phyloP scores from a whole-genome alignment of 1,284 basidiomycete species.

The Austropuccinia psidii region DNA sequence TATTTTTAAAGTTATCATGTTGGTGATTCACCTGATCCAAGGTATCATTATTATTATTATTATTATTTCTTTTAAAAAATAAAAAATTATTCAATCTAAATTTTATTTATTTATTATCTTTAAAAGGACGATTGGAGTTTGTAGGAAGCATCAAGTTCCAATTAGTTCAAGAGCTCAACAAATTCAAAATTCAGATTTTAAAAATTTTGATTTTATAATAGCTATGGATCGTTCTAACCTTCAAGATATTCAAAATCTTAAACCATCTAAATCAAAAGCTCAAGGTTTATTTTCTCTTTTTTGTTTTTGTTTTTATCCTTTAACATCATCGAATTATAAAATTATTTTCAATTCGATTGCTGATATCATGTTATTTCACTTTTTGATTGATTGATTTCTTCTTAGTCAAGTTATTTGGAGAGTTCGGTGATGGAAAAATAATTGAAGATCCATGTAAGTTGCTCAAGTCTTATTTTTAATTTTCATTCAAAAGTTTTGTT shows the following conservation, averaged over 20 bases:
- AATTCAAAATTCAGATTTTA: neutral
- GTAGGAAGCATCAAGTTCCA: neutral
- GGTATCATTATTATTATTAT: neutral
- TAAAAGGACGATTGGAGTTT: neutral
- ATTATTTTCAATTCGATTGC: too few species aligned
- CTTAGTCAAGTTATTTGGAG: slow-evolving; percentile 14
- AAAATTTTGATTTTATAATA: neutral
- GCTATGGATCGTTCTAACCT: slow-evolving; percentile 12
- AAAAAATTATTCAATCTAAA: neutral
- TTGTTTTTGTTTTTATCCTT: neutral
- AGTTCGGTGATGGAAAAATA: neutral
- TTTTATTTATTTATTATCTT: neutral
- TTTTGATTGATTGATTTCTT: neutral
- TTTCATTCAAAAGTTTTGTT: neutral
- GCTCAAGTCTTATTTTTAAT: neutral
- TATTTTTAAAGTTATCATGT: neutral
- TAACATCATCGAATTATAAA: neutral
- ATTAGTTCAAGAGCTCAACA: neutral
- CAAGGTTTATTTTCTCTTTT: neutral
- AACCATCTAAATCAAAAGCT: neutral
- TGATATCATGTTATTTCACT: neutral
- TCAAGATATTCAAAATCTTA: neutral
- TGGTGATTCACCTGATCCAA: neutral
- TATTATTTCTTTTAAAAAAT: neutral
- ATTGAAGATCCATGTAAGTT: slow-evolving; percentile 8